Conservation (phyloP, 1,139 yeast genomes). For the Pneumocystis carinii region DNA sequence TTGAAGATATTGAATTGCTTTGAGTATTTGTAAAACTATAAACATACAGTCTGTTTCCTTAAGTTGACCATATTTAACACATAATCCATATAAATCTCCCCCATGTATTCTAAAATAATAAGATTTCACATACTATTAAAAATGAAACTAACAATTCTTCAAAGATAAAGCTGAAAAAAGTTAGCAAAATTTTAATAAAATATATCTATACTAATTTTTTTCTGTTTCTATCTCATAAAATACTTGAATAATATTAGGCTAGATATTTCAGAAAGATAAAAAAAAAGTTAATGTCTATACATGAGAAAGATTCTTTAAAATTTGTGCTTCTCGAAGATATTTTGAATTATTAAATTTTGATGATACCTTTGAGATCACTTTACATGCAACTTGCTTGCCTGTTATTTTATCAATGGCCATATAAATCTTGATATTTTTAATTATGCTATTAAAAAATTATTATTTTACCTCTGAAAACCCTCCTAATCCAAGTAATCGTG, state of each 20-base stretch:
- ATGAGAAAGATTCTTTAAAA: constrained; percentile 15
- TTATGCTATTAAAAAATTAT: neutral
- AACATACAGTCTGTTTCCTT: constrained; percentile 41
- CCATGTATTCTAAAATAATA: constrained; percentile 30
- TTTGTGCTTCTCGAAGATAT: constrained; percentile 17
- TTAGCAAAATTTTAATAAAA: neutral
- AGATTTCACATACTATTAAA: neutral
- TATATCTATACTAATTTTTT: neutral
- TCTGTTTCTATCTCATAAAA: constrained; percentile 8
- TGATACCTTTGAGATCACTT: constrained; percentile 15
- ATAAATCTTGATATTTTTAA: constrained; percentile 5
- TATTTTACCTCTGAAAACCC: constrained; percentile 38
- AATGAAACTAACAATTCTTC: constrained; percentile 17
- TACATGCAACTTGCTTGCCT: constrained; percentile 19
- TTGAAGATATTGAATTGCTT: constrained; percentile 43
- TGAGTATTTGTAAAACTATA: constrained; percentile 40
- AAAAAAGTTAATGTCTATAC: constrained; percentile 9
- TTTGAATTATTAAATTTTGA: constrained; percentile 8
- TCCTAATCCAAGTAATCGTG: constrained; percentile 40
- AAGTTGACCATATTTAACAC: constrained; percentile 32
- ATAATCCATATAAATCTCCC: constrained; percentile 51
- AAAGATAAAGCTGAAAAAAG: constrained; percentile 3
- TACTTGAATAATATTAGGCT: constrained; percentile 19
- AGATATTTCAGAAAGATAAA: neutral
- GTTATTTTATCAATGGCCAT: constrained; percentile 15